Evolutionary conservation across 805 yeast genomes (phyloP), one percentile per base, ranked within the genome.

Genomic region (Kodamaea restingae): DNA sequence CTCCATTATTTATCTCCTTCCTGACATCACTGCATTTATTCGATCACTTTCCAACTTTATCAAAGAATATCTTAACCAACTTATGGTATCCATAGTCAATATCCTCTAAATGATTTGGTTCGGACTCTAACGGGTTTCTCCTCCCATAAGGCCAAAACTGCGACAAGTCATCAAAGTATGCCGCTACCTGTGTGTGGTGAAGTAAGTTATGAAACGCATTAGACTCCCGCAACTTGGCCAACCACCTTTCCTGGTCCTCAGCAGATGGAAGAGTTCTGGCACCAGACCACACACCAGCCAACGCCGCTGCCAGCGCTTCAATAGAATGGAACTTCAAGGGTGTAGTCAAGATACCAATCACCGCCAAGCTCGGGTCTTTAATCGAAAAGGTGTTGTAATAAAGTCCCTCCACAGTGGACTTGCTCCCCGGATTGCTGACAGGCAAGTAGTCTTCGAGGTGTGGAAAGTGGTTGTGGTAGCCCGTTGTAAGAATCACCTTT

Each of bases 231-330:
- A 62, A 47, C 7, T 52, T 39, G 6, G 41, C 15, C 24, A 60
- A 67, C 67, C 72, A 67, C 7, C 49, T 41, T 14, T 38, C 40
- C 49, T 73, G 77, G 17, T 65, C 71, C 18, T 62, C 62, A 11
- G 50, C 44, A 0, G 65, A 31, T 1, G 81, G 80, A 18, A 75
- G 50, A 8, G 45, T 10, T 18, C 52, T 56, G 20, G 58, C 58
- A 11, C 66, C 65, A 2, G 76, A 61, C 77, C 79, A 76, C 3
- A 74, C 71, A n/a, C 81, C 81, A 11, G 78, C 76, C 36, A 76
- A 58, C 0, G 80, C 78, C n/a, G 77, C 72, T 1, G 78, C 75
- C 34, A 65, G 57, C 2, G 71, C 60, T 48, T 77, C 82, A 46
- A 75, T 71, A 11, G 72, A 63, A 36, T 72, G 71, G 59, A 74